These are phyloP conservation scores for Physocladia obscura DNA, from an alignment of 192 early-diverging fungal genomes.

Conservation along the genomic window DNA sequence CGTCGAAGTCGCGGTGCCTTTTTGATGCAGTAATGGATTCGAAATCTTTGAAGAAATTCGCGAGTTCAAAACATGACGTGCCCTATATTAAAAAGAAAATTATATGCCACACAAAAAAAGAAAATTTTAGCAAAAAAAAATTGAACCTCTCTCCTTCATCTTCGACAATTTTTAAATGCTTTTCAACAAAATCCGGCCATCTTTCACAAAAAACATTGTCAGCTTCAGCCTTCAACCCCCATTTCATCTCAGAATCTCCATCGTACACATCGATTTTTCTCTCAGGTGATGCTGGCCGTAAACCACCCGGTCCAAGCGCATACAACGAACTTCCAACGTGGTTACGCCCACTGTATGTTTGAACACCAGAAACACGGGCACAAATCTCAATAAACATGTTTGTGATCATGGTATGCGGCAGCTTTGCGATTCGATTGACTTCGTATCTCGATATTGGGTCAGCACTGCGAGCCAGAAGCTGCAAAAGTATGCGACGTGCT, in stretches of 20 bases:
- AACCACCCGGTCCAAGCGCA: neutral
- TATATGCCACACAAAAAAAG: neutral
- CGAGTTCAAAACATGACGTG: neutral
- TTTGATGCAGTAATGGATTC: neutral
- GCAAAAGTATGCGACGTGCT: slow-evolving; percentile 43
- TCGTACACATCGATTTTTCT: neutral
- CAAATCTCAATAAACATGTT: slow-evolving; percentile 30
- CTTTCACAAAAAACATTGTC: slow-evolving; percentile 22
- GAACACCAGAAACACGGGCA: neutral
- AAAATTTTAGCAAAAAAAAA: neutral
- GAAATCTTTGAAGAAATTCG: neutral
- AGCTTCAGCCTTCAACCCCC: slow-evolving; percentile 17
- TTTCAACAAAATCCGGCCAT: slow-evolving; percentile 6
- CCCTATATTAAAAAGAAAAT: slow-evolving; percentile 4
- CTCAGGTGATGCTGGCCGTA: too few species aligned
- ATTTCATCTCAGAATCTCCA: neutral
- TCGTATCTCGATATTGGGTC: slow-evolving; percentile 13
- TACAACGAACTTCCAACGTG: neutral
- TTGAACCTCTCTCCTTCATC: slow-evolving; percentile 12
- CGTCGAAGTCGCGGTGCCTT: neutral
- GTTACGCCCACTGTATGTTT: neutral
- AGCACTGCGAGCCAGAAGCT: slow-evolving; percentile 24
- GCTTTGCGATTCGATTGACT: slow-evolving; percentile 14
- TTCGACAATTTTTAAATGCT: neutral
- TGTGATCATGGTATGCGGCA: slow-evolving; percentile 20